phyloP scores from a whole-genome alignment of 495 filamentous ascomycete genomes.

The Penicillium verhagenii region DNA sequence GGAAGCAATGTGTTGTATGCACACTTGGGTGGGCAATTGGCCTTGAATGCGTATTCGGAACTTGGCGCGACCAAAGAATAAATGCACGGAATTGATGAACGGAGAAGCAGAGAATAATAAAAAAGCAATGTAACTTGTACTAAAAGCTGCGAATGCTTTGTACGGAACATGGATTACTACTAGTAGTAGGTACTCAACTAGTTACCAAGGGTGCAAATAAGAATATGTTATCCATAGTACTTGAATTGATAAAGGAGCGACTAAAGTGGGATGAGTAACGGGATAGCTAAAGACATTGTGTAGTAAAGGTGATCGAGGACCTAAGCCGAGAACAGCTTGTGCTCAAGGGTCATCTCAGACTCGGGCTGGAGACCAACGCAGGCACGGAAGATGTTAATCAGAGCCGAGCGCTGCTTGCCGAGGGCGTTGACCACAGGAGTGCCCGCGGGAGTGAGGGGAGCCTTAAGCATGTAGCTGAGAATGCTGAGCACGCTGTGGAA shows the following conservation, averaged over 20 bases:
- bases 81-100: not conserved
- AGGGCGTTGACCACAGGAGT: slow-evolving; percentile 96
- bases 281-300: not conserved
- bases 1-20: slow-evolving; percentile 62
- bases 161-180: too few relatives aligned
- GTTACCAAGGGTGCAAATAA: too few relatives aligned
- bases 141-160: too few relatives aligned
- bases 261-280: slow-evolving; percentile 29
- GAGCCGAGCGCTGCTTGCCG: slow-evolving; percentile 89
- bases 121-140: too few relatives aligned
- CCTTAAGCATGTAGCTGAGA: slow-evolving; percentile 99
- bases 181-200: too few relatives aligned
- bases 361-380: slow-evolving; percentile 97
- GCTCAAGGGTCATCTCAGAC: slow-evolving; percentile 98
- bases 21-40: slow-evolving; percentile 62
- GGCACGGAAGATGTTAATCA: slow-evolving; percentile 99
- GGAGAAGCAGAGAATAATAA: too few relatives aligned
- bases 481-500: slow-evolving; percentile 98
- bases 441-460: slow-evolving; percentile 90
- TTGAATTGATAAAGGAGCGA: slow-evolving; percentile 29
- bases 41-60: slow-evolving; percentile 56
- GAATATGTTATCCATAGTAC: too few relatives aligned
- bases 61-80: slow-evolving; percentile 25
- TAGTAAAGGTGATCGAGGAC: not conserved
- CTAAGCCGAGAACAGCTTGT: slow-evolving; percentile 64